These are phyloP conservation scores for Sarocladium oryzae DNA, from an alignment of 2,329 filamentous ascomycete genomes.

Conservation along the genomic window DNA sequence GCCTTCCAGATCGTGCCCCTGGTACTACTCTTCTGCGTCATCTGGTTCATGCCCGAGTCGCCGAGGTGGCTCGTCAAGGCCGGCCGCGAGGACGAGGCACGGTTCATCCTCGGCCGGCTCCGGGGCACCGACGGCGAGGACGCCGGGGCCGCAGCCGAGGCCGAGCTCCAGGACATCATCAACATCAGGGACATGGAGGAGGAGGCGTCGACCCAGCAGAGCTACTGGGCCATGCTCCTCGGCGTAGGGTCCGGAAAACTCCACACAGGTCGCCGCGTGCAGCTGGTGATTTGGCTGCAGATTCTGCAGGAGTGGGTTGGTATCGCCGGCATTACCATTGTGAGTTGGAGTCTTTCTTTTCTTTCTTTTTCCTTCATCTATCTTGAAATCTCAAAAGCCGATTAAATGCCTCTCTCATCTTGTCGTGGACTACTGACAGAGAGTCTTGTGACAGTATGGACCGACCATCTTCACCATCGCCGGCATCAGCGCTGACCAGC, in stretches of 20 bases:
- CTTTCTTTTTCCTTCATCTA: no score
- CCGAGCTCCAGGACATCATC: conserved; percentile 63
- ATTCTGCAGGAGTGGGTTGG: conserved; percentile 66
- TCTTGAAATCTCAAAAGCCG: no score
- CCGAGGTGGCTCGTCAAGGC: conserved; percentile 62
- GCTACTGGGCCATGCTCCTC: conserved; percentile 60
- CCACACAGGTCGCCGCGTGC: conserved; percentile 60
- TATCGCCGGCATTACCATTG: conserved; percentile 61
- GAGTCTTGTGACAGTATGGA: conserved; percentile 27
- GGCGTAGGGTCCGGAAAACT: conserved; percentile 58
- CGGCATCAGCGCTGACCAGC: conserved; percentile 54
- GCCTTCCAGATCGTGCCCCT: conserved; percentile 64
- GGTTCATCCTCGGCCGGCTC: conserved; percentile 56
- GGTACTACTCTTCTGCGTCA: conserved; percentile 44
- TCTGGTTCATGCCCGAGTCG: conserved; percentile 66
- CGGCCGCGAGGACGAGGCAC: conserved; percentile 60
- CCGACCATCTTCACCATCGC: conserved; percentile 59
- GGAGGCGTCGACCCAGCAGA: conserved; percentile 25
- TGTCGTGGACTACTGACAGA: neutral
- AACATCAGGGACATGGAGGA: conserved; percentile 57
- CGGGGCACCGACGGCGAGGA: conserved; percentile 52
- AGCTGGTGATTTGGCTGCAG: conserved; percentile 65
- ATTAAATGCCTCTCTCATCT: no score
- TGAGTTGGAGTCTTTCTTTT: no score
- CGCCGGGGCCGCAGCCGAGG: conserved; percentile 45